Evolutionary conservation across 2,329 filamentous ascomycete species (phyloP), one percentile per base, ranked within the genome.

Genomic region (Talaromyces sp.): DNA sequence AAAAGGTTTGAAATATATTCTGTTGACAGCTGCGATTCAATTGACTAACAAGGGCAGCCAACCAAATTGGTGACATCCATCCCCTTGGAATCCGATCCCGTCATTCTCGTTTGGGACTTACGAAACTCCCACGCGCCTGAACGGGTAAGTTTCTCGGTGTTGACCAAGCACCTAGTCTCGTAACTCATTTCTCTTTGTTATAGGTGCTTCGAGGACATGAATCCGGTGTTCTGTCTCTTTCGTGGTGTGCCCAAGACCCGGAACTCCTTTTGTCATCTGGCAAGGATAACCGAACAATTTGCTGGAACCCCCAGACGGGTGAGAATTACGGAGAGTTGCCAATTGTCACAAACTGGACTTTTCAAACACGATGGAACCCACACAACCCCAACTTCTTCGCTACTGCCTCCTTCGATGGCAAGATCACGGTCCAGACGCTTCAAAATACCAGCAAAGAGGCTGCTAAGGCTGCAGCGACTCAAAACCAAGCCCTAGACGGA

Each of bases 341-440:
- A 4, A 91, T 97, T 67, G 92, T 96, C 56, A 97, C 93, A n/a
- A 99, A 97, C 75, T 99, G 94, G 93, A 96, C 92, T 5, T 99
- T 99, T 79, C 87, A 93, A 70, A 96, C 94, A 5, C 84, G 88
- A 62, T 97, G 95, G 82, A 92, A 96, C 72, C 94, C 94, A 31
- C 86, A 89, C 65, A 96, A 99, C 73, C 93, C 94, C 10, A 89
- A 87, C 69, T 80, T 99, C 59, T 90, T 93, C 52, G 95, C 95
- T 17, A 97, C 94, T 17, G 94, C 95, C 9, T 96, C 93, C 2
- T 97, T 97, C 65, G 94, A 99, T 69, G 94, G 95, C 66, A 97
- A 95, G 76, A 96, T 99, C 62, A 87, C 89, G 1, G 80, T 99
- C 45, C 93, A 97, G 71, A 96, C 93, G 1, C 82, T 97, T 40